A percentile compares a stretch with the other conserved stretches of the same genome.
phyloP scores from a whole-genome alignment of 352 stramenopile genomes.

The Peronosclerospora sorghi region DNA sequence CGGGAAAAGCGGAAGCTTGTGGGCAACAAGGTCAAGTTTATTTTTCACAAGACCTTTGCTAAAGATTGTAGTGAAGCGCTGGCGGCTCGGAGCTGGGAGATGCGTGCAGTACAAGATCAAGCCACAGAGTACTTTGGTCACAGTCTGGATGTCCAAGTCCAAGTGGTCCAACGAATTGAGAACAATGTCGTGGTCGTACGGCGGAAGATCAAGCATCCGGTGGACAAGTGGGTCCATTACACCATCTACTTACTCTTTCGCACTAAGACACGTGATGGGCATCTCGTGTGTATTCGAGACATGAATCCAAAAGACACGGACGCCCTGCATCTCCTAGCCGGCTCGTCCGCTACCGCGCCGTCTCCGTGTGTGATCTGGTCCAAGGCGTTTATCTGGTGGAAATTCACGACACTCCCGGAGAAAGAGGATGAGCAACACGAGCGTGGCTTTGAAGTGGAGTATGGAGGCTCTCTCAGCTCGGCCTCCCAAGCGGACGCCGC shows the following conservation, averaged over 20 bases:
- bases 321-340: slow-evolving; percentile 20
- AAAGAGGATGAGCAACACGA: slow-evolving; percentile 9
- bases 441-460: slow-evolving; percentile 44
- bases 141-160: slow-evolving; percentile 36
- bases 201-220: slow-evolving; percentile 43
- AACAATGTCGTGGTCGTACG: slow-evolving; percentile 44
- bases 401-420: slow-evolving; percentile 38
- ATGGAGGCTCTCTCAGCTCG: slow-evolving; percentile 35
- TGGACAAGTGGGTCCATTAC: slow-evolving; percentile 46
- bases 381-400: slow-evolving; percentile 58
- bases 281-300: slow-evolving; percentile 56
- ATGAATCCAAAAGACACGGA: slow-evolving; percentile 37
- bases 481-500: slow-evolving; percentile 28
- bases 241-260: slow-evolving; percentile 67
- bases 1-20: slow-evolving; percentile 47
- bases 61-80: slow-evolving; percentile 44
- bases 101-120: slow-evolving; percentile 42
- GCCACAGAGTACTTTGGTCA: slow-evolving; percentile 45
- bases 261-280: slow-evolving; percentile 50
- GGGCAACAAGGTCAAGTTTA: slow-evolving; percentile 42
- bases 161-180: slow-evolving; percentile 41
- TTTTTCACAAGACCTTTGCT: slow-evolving; percentile 47
- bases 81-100: slow-evolving; percentile 36
- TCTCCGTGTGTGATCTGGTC: slow-evolving; percentile 42
- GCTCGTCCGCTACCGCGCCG: slow-evolving; percentile 3